Evolutionary conservation across 352 stramenopile species (phyloP).

Genomic region (Globisporangium acanthophoron): DNA sequence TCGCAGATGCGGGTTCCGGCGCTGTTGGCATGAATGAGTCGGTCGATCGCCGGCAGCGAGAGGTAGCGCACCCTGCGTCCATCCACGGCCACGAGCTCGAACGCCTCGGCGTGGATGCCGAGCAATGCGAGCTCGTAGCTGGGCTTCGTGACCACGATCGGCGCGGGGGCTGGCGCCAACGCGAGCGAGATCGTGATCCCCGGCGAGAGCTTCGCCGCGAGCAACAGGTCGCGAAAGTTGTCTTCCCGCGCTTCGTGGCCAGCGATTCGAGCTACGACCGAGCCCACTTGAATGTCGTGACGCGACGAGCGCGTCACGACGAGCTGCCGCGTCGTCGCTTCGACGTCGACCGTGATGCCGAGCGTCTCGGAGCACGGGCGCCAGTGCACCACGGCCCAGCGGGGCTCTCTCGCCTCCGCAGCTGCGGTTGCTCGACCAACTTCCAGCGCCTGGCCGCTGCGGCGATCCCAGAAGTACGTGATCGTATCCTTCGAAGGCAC

Average conservation of each 20-base stretch:
- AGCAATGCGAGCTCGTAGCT: slow-evolving; percentile 10
- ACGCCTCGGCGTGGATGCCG: slow-evolving; percentile 1
- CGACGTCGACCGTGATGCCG: slow-evolving; percentile 11
- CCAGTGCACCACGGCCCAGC: background rate
- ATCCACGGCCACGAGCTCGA: slow-evolving; percentile 8
- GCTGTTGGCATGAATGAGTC: slow-evolving; percentile 2
- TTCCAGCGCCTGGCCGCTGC: slow-evolving; percentile 3
- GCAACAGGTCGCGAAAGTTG: slow-evolving; percentile 3
- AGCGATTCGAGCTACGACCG: slow-evolving; percentile 1
- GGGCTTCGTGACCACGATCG: slow-evolving; percentile 5
- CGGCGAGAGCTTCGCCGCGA: background rate
- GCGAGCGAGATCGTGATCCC: slow-evolving; percentile 7
- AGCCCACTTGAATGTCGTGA: background rate
- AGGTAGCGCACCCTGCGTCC: slow-evolving; percentile 7
- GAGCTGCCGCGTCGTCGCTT: slow-evolving; percentile 5
- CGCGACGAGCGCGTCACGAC: slow-evolving; percentile 7
- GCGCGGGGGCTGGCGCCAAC: slow-evolving; percentile 4
- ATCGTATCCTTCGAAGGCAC: background rate
- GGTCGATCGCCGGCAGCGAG: slow-evolving; percentile 2
- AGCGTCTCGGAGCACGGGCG: slow-evolving; percentile 4
- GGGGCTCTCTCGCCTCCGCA: too few relatives aligned
- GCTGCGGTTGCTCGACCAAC: background rate
- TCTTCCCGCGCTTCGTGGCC: slow-evolving; percentile 1
- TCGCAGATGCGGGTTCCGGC: background rate
- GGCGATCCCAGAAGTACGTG: slow-evolving; percentile 9